Percentiles rank a stretch among this genome's conserved stretches.
Conservation (phyloP, 495 filamentous ascomycete species). For the Penicillium ucsense region DNA sequence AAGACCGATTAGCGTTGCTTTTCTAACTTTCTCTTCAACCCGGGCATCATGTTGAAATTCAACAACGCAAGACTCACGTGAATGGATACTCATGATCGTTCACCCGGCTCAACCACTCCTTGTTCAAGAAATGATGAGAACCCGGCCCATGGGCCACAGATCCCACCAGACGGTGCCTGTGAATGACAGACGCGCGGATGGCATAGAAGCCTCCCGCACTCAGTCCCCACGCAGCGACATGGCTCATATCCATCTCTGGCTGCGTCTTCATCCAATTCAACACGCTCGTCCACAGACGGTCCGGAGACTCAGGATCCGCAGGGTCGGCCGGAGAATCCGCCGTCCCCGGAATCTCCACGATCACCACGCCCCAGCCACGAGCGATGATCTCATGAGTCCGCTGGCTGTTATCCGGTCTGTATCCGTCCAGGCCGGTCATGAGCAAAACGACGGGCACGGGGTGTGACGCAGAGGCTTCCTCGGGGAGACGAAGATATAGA, state of each 20-base stretch:
- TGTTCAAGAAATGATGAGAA: slow-evolving; percentile 57
- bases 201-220: slow-evolving; percentile 73
- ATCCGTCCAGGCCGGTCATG: slow-evolving; percentile 70
- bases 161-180: slow-evolving; percentile 47
- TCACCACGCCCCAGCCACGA: slow-evolving; percentile 50
- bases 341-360: slow-evolving; percentile 71
- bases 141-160: slow-evolving; percentile 65
- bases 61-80: slow-evolving; percentile 30
- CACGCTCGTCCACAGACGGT: slow-evolving; percentile 46
- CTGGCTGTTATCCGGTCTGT: slow-evolving; percentile 67
- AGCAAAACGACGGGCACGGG: slow-evolving; percentile 54
- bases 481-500: slow-evolving; percentile 53
- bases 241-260: slow-evolving; percentile 49
- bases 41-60: too few species aligned
- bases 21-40: not conserved
- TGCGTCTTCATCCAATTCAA: slow-evolving; percentile 55
- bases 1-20: not conserved
- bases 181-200: slow-evolving; percentile 63
- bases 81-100: slow-evolving; percentile 77
- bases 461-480: slow-evolving; percentile 22
- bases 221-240: slow-evolving; percentile 61
- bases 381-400: slow-evolving; percentile 55
- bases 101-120: slow-evolving; percentile 53
- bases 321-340: slow-evolving; percentile 65
- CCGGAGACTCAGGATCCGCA: slow-evolving; percentile 39